Evolutionary conservation across 108 stramenopile species (phyloP).

Genomic region (Cyclotella choctawhatcheeana): DNA sequence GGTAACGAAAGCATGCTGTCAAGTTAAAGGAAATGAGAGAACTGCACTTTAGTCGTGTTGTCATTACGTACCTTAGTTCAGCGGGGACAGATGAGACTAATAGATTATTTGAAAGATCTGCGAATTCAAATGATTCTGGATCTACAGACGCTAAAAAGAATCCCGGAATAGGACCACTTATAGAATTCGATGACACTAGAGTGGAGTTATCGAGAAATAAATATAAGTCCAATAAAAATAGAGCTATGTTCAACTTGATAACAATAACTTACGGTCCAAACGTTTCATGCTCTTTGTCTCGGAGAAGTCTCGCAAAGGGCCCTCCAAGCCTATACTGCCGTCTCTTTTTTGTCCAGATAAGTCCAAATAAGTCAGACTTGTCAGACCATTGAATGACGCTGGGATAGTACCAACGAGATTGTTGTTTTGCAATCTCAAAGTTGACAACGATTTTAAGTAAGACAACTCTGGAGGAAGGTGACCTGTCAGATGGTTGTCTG

Average conservation of each 20-base stretch:
- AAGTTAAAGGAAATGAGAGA: not conserved
- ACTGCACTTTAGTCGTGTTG: too few relatives aligned
- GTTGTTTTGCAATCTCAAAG: conserved; percentile 24
- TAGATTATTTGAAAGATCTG: conserved; percentile 23
- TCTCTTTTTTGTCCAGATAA: conserved; percentile 18
- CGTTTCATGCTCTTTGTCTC: conserved; percentile 12
- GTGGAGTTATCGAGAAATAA: too few relatives aligned
- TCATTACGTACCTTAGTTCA: conserved; percentile 10
- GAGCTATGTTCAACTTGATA: not conserved
- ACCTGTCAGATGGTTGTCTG: conserved; percentile 13
- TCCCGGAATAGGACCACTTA: conserved; percentile 19
- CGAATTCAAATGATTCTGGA: conserved; percentile 27
- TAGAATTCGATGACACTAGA: conserved; percentile 14
- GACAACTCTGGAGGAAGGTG: conserved; percentile 1
- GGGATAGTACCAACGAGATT: conserved; percentile 22
- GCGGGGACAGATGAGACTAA: conserved; percentile 22
- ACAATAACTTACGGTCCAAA: conserved; percentile 11
- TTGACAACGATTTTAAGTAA: conserved; percentile 17
- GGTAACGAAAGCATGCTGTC: not conserved
- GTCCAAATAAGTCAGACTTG: conserved; percentile 14
- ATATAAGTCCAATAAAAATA: not conserved
- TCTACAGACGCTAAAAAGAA: conserved; percentile 27
- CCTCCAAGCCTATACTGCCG: conserved; percentile 14
- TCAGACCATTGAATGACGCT: conserved; percentile 3
- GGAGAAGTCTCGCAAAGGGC: conserved; percentile 19